These are phyloP conservation scores for Ogataea neopini DNA, from an alignment of 805 yeast species.

Conservation along the genomic window DNA sequence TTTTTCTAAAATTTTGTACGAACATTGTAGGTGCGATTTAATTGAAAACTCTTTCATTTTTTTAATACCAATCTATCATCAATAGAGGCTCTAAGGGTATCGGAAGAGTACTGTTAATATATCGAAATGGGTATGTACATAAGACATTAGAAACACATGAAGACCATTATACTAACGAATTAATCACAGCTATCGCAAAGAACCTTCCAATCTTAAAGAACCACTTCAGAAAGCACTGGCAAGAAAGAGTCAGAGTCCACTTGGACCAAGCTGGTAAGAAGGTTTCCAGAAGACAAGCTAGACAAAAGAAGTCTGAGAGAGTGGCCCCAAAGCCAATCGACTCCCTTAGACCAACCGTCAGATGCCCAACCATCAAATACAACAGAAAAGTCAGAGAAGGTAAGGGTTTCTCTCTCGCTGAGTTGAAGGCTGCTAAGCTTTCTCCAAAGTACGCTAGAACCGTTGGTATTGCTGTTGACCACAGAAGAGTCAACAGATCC, in stretches of 20 bases:
- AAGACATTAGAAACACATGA: background rate
- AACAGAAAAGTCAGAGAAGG: constrained; percentile 99
- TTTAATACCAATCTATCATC: background rate
- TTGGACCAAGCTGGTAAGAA: constrained; percentile 99
- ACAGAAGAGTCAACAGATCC: constrained; percentile 98
- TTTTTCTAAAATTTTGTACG: constrained; percentile 6
- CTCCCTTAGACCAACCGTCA: constrained; percentile 93
- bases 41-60: constrained; percentile 5
- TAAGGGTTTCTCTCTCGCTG: constrained; percentile 98
- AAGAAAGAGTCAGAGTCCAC: constrained; percentile 99
- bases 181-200: constrained; percentile 86
- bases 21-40: constrained; percentile 3
- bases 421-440: constrained; percentile 96
- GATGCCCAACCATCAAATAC: constrained; percentile 98
- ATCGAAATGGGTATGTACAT: constrained; percentile 27
- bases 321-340: constrained; percentile 98
- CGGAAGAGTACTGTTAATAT: constrained; percentile 7
- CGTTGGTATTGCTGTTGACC: constrained; percentile 98
- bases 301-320: constrained; percentile 91
- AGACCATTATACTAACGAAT: background rate
- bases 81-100: constrained; percentile 2
- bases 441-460: constrained; percentile 96
- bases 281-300: constrained; percentile 92
- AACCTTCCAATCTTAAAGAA: constrained; percentile 98
- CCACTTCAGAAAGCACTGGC: constrained; percentile 99